These are phyloP conservation scores for Naegleria fowleri DNA, from an alignment of 208 protist species.

Conservation along the genomic window DNA sequence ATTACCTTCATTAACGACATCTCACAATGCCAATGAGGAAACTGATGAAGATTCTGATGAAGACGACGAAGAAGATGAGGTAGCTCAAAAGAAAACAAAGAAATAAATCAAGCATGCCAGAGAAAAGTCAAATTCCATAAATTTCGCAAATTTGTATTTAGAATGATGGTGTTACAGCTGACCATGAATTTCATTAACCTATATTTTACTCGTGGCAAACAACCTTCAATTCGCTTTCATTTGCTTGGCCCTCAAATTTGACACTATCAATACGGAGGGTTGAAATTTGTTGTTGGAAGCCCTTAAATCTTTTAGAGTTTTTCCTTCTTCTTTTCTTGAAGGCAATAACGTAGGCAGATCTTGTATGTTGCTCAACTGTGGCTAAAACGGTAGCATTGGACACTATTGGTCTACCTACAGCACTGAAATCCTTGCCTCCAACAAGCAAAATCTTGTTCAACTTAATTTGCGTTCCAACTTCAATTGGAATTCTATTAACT, in stretches of 20 bases:
- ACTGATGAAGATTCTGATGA: neutral
- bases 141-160: neutral
- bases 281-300: neutral
- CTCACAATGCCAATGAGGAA: neutral
- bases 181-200: neutral
- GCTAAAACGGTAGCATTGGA: slow-evolving; percentile 57
- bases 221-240: neutral
- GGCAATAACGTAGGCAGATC: slow-evolving; percentile 39
- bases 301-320: neutral
- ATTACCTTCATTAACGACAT: neutral
- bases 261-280: slow-evolving; percentile 12
- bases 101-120: neutral
- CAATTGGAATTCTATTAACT: slow-evolving; percentile 58
- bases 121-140: neutral
- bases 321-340: slow-evolving; percentile 29
- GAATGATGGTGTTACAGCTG: neutral
- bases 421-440: slow-evolving; percentile 68
- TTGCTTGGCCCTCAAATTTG: neutral
- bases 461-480: slow-evolving; percentile 67
- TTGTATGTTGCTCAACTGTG: slow-evolving; percentile 77
- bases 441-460: slow-evolving; percentile 80
- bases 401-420: slow-evolving; percentile 72
- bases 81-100: neutral
- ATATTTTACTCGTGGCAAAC: slow-evolving; percentile 5
- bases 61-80: neutral